These are phyloP conservation scores for Geum urbanum DNA, from an alignment of 306 rosid species.

Conservation along the genomic window DNA sequence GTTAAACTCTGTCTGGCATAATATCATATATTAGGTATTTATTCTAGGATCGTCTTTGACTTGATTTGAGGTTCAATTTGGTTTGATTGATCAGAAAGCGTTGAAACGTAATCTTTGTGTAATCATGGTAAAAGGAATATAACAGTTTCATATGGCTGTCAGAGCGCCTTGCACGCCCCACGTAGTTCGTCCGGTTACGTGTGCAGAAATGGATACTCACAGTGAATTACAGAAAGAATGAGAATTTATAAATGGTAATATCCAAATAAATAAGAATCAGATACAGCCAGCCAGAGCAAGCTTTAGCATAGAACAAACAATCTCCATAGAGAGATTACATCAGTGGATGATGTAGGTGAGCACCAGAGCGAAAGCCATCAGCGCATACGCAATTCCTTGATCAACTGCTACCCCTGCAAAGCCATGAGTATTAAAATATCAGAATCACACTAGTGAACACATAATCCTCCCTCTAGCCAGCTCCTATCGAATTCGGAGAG, in stretches of 20 bases:
- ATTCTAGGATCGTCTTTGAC: not conserved
- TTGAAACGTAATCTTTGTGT: not conserved
- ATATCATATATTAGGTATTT: not conserved
- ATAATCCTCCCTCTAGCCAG: not conserved
- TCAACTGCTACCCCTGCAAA: slow-evolving; percentile 37
- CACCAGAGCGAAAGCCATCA: slow-evolving; percentile 29
- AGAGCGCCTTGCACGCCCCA: not conserved
- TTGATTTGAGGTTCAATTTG: no score
- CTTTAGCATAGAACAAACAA: not conserved
- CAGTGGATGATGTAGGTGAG: slow-evolving; percentile 66
- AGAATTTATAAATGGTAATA: not conserved
- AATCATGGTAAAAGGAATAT: no score
- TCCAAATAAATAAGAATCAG: not conserved
- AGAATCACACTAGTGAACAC: not conserved
- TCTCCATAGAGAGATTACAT: slow-evolving; percentile 8
- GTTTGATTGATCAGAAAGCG: no score
- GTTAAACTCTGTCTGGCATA: no score
- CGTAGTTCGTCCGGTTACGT: not conserved
- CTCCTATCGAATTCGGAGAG: not conserved
- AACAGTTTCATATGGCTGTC: no score
- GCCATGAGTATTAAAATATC: not conserved
- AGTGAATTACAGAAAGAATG: not conserved
- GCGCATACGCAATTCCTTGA: slow-evolving; percentile 38
- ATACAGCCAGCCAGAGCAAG: slow-evolving; percentile 2
- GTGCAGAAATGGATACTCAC: not conserved